Conservation (phyloP, 2,329 filamentous ascomycete genomes). For the Aureobasidium sp. region DNA sequence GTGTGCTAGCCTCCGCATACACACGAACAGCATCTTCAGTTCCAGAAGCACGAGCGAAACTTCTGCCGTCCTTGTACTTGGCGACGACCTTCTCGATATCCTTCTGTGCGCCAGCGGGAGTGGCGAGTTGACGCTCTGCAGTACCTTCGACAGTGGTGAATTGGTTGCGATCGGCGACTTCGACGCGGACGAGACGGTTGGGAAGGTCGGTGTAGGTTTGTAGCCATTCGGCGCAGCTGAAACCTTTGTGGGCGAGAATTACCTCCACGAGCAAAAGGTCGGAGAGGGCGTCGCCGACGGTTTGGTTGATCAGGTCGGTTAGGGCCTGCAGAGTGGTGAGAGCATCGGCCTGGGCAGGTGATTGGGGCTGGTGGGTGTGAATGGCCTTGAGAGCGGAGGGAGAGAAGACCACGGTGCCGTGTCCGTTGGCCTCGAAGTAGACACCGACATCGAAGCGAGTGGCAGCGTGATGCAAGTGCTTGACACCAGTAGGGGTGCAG, state of each 20-base stretch:
- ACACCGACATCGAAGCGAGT: slow-evolving; percentile 91
- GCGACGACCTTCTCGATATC: slow-evolving; percentile 81
- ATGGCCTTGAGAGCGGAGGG: slow-evolving; percentile 73
- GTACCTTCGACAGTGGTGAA: slow-evolving; percentile 74
- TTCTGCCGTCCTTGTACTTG: slow-evolving; percentile 82
- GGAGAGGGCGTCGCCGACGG: slow-evolving; percentile 89
- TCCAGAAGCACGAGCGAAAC: slow-evolving; percentile 86
- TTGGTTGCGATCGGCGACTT: slow-evolving; percentile 77
- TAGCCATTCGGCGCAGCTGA: slow-evolving; percentile 85
- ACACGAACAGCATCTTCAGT: slow-evolving; percentile 95
- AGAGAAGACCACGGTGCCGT: slow-evolving; percentile 94
- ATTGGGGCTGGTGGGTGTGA: slow-evolving; percentile 71
- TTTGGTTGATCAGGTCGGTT: slow-evolving; percentile 93
- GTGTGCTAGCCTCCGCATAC: slow-evolving; percentile 68
- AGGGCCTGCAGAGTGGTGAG: slow-evolving; percentile 77
- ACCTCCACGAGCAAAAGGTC: slow-evolving; percentile 95
- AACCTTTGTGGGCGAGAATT: slow-evolving; percentile 89
- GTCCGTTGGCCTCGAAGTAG: slow-evolving; percentile 98
- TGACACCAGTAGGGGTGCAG: slow-evolving; percentile 92
- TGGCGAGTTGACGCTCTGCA: slow-evolving; percentile 78
- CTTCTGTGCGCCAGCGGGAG: slow-evolving; percentile 68
- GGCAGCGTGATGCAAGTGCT: slow-evolving; percentile 95
- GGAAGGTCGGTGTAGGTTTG: slow-evolving; percentile 89
- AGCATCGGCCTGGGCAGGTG: slow-evolving; percentile 82
- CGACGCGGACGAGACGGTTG: slow-evolving; percentile 87